A percentile compares a stretch with the other conserved stretches of the same genome.
Evolutionary conservation across 163 green algal species (phyloP).

Genomic region (Chlorella variabilis): DNA sequence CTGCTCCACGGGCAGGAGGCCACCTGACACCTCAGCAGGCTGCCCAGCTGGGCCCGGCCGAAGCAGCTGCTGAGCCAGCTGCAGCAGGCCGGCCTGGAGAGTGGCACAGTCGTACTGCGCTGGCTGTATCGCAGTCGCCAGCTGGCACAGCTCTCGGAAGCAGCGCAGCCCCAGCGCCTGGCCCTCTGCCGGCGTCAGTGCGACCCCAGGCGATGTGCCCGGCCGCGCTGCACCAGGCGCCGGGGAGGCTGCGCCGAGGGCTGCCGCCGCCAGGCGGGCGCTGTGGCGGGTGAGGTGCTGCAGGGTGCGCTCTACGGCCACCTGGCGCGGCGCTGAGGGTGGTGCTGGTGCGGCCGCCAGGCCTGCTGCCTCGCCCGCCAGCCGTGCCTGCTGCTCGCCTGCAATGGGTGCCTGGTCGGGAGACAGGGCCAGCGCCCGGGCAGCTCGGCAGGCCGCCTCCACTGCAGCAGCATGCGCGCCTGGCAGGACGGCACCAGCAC

Average conservation of each 20-base stretch:
- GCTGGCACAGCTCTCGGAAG: slow-evolving; percentile 26
- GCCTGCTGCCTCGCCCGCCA: no score
- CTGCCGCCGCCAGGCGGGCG: not conserved
- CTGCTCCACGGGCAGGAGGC: not conserved
- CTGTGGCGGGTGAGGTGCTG: not conserved
- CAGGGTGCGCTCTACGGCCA: slow-evolving; percentile 1
- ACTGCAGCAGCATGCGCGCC: slow-evolving; percentile 21
- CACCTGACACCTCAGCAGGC: not conserved
- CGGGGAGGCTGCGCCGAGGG: not conserved
- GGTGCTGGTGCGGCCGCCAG: not conserved
- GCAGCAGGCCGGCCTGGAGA: slow-evolving; percentile 18
- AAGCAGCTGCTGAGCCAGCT: slow-evolving; percentile 10
- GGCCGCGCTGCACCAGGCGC: not conserved
- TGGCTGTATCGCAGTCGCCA: slow-evolving; percentile 8
- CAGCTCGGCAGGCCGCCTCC: slow-evolving; percentile 15
- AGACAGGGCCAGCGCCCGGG: slow-evolving; percentile 7
- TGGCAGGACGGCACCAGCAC: not conserved
- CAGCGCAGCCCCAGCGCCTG: slow-evolving; percentile 27
- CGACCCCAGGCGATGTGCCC: not conserved
- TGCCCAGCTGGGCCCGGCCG: not conserved
- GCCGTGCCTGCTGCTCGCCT: not conserved
- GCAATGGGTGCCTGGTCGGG: slow-evolving; percentile 6
- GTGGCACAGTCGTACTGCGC: slow-evolving; percentile 13
- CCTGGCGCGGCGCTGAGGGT: not conserved
- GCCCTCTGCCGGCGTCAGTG: not conserved